These are phyloP conservation scores for Aspergillus neoniger DNA, from an alignment of 2,329 filamentous ascomycete genomes.

Conservation along the genomic window DNA sequence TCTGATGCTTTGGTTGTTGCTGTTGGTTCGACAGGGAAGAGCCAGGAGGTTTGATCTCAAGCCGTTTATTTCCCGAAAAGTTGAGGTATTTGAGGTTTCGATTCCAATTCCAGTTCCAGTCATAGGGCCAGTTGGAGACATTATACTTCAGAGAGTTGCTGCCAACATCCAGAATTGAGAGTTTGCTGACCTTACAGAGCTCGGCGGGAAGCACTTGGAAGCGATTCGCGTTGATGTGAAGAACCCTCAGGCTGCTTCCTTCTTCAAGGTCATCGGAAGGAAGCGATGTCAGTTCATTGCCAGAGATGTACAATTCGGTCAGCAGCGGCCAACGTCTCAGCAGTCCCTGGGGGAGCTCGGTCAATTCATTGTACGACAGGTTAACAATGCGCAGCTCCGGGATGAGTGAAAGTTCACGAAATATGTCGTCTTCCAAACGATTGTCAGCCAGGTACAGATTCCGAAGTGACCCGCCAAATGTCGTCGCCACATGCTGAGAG, in stretches of 20 bases:
- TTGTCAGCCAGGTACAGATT: constrained; percentile 92
- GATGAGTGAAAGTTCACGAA: constrained; percentile 83
- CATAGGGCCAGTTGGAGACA: constrained; percentile 97
- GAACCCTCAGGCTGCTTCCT: constrained; percentile 78
- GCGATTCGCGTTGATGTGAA: constrained; percentile 97
- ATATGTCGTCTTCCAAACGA: constrained; percentile 88
- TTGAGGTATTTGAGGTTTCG: constrained; percentile 93
- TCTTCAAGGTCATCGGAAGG: constrained; percentile 94
- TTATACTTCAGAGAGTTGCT: constrained; percentile 98
- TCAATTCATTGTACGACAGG: constrained; percentile 90
- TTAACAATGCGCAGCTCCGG: constrained; percentile 86
- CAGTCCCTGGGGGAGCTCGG: constrained; percentile 85
- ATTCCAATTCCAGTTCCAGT: constrained; percentile 99
- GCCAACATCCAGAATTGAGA: constrained; percentile 89
- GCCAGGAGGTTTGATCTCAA: constrained; percentile 78
- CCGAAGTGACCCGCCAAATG: constrained; percentile 82
- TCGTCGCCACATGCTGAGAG: constrained; percentile 76
- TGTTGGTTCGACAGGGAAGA: constrained; percentile 52
- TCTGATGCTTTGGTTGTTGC: constrained; percentile 58
- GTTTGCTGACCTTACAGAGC: constrained; percentile 87
- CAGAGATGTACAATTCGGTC: constrained; percentile 89
- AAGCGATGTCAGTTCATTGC: constrained; percentile 87
- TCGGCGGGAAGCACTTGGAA: constrained; percentile 96
- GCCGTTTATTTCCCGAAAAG: constrained; percentile 90
- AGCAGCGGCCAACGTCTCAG: constrained; percentile 88